Base-by-base conservation (phyloP, 2,329 filamentous ascomycete genomes). In the Monosporascus ibericus region DNA sequence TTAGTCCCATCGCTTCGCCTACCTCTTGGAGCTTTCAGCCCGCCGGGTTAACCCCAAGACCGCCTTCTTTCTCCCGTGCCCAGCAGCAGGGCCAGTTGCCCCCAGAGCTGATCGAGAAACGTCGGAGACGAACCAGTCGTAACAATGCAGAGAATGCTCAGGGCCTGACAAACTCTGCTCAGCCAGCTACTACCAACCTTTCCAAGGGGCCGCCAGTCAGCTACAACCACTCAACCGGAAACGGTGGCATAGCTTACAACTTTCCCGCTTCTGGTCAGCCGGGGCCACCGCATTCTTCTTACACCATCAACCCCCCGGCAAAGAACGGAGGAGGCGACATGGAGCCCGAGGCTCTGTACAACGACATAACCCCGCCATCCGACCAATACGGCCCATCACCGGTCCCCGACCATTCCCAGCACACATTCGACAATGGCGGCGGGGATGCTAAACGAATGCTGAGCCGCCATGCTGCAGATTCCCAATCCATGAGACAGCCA, bases 111-210 rank as follows among this genome's bases (percentile, higher is more conserved):
- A 49, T 67, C 42, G 75, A 76, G 54, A 76, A 69, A 60, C 70
- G 73, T 50, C 67, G 70, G 54, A 69, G 72, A 55, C 71, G 73
- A 50, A 68, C 70, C 47, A 73, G 68, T 58, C 71, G 68, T 52
- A 70, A 72, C 55, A 71, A 72, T 53, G 73, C 75, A 42, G 65
- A 73, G 53, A 65, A 69, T 15, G 58, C 68, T 56, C 70, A 73
- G 38, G 64, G 70, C 49, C 54, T 63, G 36, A 55, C 60, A 58
- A 58, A 66, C 47, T 63, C 71, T 6, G 64, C 72, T 44, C 74
- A 70, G 11, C 77, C 81, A 18, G 72, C 75, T 48, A 82, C 79
- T 36, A 81, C 85, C 57, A 85, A 88, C 58, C 79, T 77, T 27
- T 81, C 85, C 51, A 76, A 75, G 61, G 77, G 20, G 55, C 62